Evolutionary conservation across 2,329 filamentous ascomycete species (phyloP), one percentile per base, ranked within the genome.

Genomic region (Ophiostoma sp.): DNA sequence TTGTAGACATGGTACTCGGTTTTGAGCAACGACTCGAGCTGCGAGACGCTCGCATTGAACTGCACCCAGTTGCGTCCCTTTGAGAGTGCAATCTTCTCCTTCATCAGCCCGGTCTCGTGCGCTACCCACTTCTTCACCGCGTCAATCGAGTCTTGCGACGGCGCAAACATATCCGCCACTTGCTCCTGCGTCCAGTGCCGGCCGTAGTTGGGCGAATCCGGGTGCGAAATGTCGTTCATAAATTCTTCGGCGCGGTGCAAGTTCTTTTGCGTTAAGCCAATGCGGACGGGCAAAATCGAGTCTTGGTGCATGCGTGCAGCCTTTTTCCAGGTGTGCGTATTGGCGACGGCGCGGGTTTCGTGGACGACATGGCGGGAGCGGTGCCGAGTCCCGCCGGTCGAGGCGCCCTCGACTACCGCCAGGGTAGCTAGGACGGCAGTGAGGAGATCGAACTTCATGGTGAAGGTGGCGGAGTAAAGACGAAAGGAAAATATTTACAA

Each of bases 91-190:
- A 90, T 82, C 4, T 86, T 83, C 2, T 81, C 80, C 2, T 79
- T 78, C 22, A 82, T 77, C 59, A 91, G 87, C 7, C 88, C 89
- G 28, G 85, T 83, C 5, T 80, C 78, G 25, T 82, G 79, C 2
- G 39, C 45, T n/a, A 90, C 82, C 88, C 88, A 91, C 9, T 81
- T 77, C 76, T 84, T 84, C 39, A 90, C 86, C 0, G 84, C 80
- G 19, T 84, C 80, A 2, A 89, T 83, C 5, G 86, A 81, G 57
- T 87, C 84, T 7, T 80, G 75, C 17, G 75, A 77, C 0, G 83
- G 82, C 9, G 84, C 80, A 78, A 86, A 87, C 69, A 81, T 83
- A 12, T 83, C 80, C 9, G 81, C 79, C 2, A 87, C 78, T 76
- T 85, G 79, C 31, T 84, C 79, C 1, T 81, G 76, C 6, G 82